Base-by-base conservation (phyloP, 2,329 filamentous ascomycete species). In the Arthrobotrys entomopaga region DNA sequence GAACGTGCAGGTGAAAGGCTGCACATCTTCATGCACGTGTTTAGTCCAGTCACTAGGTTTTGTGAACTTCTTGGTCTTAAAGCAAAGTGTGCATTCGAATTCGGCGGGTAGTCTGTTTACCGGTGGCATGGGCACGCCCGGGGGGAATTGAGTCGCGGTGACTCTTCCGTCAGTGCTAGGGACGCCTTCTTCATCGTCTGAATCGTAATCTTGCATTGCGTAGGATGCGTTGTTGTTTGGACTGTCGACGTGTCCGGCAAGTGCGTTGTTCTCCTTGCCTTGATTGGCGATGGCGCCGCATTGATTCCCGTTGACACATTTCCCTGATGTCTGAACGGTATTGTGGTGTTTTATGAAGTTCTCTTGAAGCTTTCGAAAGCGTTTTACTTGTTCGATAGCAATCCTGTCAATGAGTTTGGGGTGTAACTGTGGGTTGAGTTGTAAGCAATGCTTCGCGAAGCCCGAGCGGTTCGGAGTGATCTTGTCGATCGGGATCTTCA, bases 11-110 rank as follows among this genome's bases (percentile, higher is more conserved):
- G 92, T 96, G 78, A 97, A 97, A 0, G 93, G 93, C 80, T 95
- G 91, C 0, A 97, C 88, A 80, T 97, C 93, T 81, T 97, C 93
- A 78, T 96, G 92, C 0, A 97, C 91, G 79, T 97, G 93, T 81
- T 97, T 97, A 0, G 93, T 96, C 93, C 93, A 97, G 81, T 97
- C 93, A 0, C 93, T 97, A 15, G 93, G 93, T 81, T 97, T 97
- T 78, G 89, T 87, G 78, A 95, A 93, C 78, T 89, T 92, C 84
- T 95, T 96, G 60, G 89, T 86, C 77, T 89, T 88, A 83, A 92
- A 97, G 82, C 93, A 97, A 20, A 97, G 84, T 42, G 91, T 90
- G 78, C 93, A 97, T 82, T 97, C 93, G 75, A 97, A 94, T 79
- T 94, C 89, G 2, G 93, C 92, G 0, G 93, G 93, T 5, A 97